phyloP scores from a whole-genome alignment of 371 early-diverging fungal genomes.

The Nematocida sp. region DNA sequence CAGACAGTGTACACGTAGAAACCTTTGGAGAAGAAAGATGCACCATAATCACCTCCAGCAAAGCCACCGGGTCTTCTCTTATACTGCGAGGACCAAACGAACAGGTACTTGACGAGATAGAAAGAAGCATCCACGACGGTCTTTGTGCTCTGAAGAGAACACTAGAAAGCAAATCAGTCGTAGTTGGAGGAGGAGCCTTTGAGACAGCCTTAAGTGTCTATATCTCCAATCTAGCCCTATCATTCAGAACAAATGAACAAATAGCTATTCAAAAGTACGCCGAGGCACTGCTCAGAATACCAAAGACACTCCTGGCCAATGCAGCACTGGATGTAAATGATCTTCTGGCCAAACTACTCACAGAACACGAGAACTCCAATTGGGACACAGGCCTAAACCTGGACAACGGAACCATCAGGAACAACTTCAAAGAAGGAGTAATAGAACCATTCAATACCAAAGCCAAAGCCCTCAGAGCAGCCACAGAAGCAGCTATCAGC shows the following conservation, averaged over 20 bases:
- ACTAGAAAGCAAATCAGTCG: slow-evolving; percentile 85
- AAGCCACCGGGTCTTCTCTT: slow-evolving; percentile 72
- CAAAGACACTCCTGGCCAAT: slow-evolving; percentile 92
- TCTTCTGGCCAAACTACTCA: slow-evolving; percentile 81
- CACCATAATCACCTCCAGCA: slow-evolving; percentile 80
- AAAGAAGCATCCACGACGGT: slow-evolving; percentile 90
- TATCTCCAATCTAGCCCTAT: slow-evolving; percentile 89
- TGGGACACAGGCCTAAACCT: slow-evolving; percentile 76
- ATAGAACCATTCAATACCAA: slow-evolving; percentile 97
- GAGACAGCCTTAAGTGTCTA: slow-evolving; percentile 91
- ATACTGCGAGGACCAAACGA: slow-evolving; percentile 95
- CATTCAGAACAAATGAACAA: slow-evolving; percentile 82
- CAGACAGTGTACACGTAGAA: slow-evolving; percentile 74
- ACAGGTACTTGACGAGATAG: slow-evolving; percentile 96
- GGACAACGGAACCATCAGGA: slow-evolving; percentile 79
- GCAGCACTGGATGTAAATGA: slow-evolving; percentile 96
- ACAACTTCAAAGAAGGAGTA: slow-evolving; percentile 89
- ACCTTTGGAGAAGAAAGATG: slow-evolving; percentile 78
- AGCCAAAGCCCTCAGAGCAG: slow-evolving; percentile 90
- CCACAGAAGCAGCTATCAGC: slow-evolving; percentile 97
- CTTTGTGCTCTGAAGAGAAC: slow-evolving; percentile 94
- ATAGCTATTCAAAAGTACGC: slow-evolving; percentile 95
- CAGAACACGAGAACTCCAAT: slow-evolving; percentile 75
- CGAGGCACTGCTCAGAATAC: slow-evolving; percentile 85
- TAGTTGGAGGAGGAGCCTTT: slow-evolving; percentile 98